Evolutionary conservation across 2,329 filamentous ascomycete species (phyloP), one percentile per base, ranked within the genome.

Genomic region (Nigrograna mackinnonii): DNA sequence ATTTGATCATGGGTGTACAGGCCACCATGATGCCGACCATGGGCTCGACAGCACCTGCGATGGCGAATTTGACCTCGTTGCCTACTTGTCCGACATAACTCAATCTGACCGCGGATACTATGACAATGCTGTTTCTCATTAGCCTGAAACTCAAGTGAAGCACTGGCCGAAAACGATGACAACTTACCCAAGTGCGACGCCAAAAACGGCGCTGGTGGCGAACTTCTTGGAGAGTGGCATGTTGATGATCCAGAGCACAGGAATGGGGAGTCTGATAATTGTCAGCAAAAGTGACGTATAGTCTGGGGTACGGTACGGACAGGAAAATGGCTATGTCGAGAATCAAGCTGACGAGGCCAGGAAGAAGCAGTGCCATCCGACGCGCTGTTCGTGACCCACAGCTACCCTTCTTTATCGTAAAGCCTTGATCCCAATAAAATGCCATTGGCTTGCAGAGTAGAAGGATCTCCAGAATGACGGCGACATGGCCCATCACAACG

Each of bases 11-110:
- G 16, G 40, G 40, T 12, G 34, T 37, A 28, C 40, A 43, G 17
- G 33, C 4, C 16, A 43, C 40, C 5, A 43, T 37, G 21, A 43
- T 37, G 5, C 32, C 40, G n/a, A 43, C 22, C 40, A 43, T 43
- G 9, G 40, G 40, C 14, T 43, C 40, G 4, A 43, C n/a, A 16
- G 40, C 34, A 4, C 34, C 40, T 13, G 21, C 19, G 9, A 43
- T 43, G n/a, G 33, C 33, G 20, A 28, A 43, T 20, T 31, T 34
- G 17, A 37, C 33, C 5, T 4, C n/a, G 22, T 17, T 9, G 24
- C n/a, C 20, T n/a, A n/a, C 7, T 17, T 18, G 17, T 26, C 22
- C 22, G 32, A 43, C 11, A 37, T 22, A 26, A 37, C 12, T 5
- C 5, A 43, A 35, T 7, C 40, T 33, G 12, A 43, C 11, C n/a